These are phyloP conservation scores for Passiflora organensis DNA, from an alignment of 345 rosid species.

Conservation along the genomic window DNA sequence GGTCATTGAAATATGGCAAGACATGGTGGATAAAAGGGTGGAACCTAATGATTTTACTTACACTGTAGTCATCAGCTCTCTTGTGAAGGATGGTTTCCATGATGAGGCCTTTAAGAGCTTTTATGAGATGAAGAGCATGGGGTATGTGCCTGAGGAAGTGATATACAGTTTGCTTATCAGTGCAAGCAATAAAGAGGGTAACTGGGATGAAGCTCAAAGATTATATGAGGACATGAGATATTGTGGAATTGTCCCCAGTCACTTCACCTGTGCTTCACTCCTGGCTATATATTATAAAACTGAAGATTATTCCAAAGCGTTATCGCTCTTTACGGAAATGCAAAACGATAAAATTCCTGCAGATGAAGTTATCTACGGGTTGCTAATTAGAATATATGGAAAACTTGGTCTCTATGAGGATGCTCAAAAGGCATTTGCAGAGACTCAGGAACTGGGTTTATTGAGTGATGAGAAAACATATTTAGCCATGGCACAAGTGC, in stretches of 20 bases:
- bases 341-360: constrained; percentile 48
- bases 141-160: constrained; percentile 74
- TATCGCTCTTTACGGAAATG: constrained; percentile 83
- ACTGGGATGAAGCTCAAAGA: constrained; percentile 49
- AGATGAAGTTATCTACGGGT: constrained; percentile 87
- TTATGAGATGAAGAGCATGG: constrained; percentile 59
- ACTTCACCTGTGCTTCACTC: constrained; percentile 91
- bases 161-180: constrained; percentile 70
- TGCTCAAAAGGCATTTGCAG: constrained; percentile 65
- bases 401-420: constrained; percentile 81
- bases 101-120: constrained; percentile 59
- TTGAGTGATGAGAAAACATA: constrained; percentile 80
- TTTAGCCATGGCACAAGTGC: constrained; percentile 87
- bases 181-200: constrained; percentile 41
- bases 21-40: constrained; percentile 55
- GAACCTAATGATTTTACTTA: constrained; percentile 58
- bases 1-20: constrained; percentile 67
- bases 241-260: constrained; percentile 64
- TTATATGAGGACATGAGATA: constrained; percentile 74
- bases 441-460: constrained; percentile 49
- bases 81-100: constrained; percentile 49
- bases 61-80: constrained; percentile 66
- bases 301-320: constrained; percentile 72
- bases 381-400: constrained; percentile 85
- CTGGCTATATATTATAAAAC: constrained; percentile 66